Base-by-base conservation (phyloP, 2,329 filamentous ascomycete species). In the Colletotrichum cordylinicola region DNA sequence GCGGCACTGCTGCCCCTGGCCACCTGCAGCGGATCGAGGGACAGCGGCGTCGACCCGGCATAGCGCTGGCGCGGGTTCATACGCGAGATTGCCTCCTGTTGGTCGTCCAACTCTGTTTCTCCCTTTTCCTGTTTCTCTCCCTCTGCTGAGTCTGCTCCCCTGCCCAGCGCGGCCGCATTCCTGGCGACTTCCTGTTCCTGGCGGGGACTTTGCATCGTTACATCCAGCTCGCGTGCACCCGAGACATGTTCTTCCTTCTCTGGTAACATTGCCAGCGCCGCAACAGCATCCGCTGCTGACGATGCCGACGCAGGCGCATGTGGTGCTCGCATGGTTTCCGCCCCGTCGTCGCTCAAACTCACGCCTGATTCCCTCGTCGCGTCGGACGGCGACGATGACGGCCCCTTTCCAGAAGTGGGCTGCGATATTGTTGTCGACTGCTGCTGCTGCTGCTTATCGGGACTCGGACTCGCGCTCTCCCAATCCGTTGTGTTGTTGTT, bases 21-120 rank as follows among this genome's bases (percentile, higher is more conserved):
- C 73, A 69, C 65, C 73, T 65, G 70, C 43, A 73, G 64, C 73
- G 64, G 64, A 33, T 75, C 74, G 56, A 78, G 72, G n/a, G 64
- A 74, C 66, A 77, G 75, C 58, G 77, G 77, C 48, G 77, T 78
- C 43, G 77, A 77, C 31, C 77, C 77, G 58, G 77, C 74, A 65
- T 71, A 64, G 68, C 75, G 70, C 65, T 72, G 73, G 62, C 70
- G 69, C 64, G 64, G 70, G 33, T 73, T 58, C 27, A 61, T 27
- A 64, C 39, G 64, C 73, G 70, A 75, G 39, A 75, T 73, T 76
- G 43, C 31, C 10, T 55, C 60, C 39, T 58, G 9, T 48, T 61
- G 21, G 35, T 52, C 65, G 27, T 33, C 18, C 29, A 15, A 60
- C 43, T 35, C 39, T 66, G 16, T 15, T 16, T n/a, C 37, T 24